These are phyloP conservation scores for Mortierella sp. DNA, from an alignment of 371 early-diverging fungal genomes.

Conservation along the genomic window DNA sequence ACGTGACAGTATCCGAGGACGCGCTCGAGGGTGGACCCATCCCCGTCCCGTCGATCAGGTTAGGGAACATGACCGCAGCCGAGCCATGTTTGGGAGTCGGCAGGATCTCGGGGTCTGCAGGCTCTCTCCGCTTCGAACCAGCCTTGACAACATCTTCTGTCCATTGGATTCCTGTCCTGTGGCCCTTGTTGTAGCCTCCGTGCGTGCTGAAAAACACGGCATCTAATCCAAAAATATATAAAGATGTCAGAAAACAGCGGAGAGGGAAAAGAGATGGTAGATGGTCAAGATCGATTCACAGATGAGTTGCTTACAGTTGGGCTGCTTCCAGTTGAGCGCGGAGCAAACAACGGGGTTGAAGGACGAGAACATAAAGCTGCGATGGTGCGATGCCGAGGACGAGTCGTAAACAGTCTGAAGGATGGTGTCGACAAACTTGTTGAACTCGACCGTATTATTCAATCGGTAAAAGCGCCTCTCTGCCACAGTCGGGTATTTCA, in stretches of 20 bases:
- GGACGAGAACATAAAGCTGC: slow-evolving; percentile 86
- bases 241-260: neutral
- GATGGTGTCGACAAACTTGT: slow-evolving; percentile 86
- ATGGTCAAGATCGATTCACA: neutral
- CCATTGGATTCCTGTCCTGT: neutral
- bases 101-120: slow-evolving; percentile 28
- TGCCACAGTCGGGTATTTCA: slow-evolving; percentile 83
- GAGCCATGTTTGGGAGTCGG: slow-evolving; percentile 52
- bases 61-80: neutral
- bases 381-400: slow-evolving; percentile 58
- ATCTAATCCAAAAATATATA: slow-evolving; percentile 58
- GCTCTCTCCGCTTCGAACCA: slow-evolving; percentile 43
- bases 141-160: neutral
- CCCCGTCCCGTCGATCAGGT: neutral
- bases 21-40: slow-evolving; percentile 14
- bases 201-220: slow-evolving; percentile 90
- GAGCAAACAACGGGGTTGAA: slow-evolving; percentile 93
- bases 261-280: too few species aligned
- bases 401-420: slow-evolving; percentile 85
- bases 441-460: slow-evolving; percentile 74
- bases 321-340: slow-evolving; percentile 97
- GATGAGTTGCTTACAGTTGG: slow-evolving; percentile 82
- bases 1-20: slow-evolving; percentile 29
- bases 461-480: slow-evolving; percentile 68
- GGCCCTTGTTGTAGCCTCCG: slow-evolving; percentile 75